phyloP scores from a whole-genome alignment of 1,284 basidiomycete genomes.

The Boletus smithii region DNA sequence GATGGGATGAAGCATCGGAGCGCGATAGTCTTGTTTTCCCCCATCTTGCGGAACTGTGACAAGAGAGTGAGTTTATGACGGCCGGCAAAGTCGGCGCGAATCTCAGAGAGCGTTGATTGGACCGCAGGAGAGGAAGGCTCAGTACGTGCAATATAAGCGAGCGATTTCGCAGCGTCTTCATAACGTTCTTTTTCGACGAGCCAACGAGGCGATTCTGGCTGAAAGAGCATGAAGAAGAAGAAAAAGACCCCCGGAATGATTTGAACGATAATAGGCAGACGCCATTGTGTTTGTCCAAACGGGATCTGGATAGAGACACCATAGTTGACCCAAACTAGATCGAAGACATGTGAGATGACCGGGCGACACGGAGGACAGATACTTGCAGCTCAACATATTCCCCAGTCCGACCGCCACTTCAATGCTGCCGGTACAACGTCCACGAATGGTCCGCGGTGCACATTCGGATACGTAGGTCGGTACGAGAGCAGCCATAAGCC shows the following conservation, averaged over 20 bases:
- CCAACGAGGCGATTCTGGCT: slow-evolving; percentile 62
- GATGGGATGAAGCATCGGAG: slow-evolving; percentile 51
- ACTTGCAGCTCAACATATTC: slow-evolving; percentile 49
- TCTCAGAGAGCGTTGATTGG: slow-evolving; percentile 48
- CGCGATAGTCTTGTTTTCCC: slow-evolving; percentile 41
- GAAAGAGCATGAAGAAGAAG: slow-evolving; percentile 45
- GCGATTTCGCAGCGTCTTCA: slow-evolving; percentile 48
- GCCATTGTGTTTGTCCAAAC: slow-evolving; percentile 46
- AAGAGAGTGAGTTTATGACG: slow-evolving; percentile 37
- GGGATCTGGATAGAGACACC: slow-evolving; percentile 37
- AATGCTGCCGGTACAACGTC: slow-evolving; percentile 54
- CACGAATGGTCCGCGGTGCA: slow-evolving; percentile 53
- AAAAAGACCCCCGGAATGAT: slow-evolving; percentile 51
- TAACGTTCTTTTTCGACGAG: slow-evolving; percentile 52
- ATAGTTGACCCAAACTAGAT: slow-evolving; percentile 50
- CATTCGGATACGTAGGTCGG: slow-evolving; percentile 60
- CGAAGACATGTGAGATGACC: slow-evolving; percentile 7
- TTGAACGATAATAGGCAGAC: slow-evolving; percentile 53
- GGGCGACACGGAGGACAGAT: neutral
- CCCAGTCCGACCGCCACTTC: slow-evolving; percentile 53
- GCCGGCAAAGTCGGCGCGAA: slow-evolving; percentile 48
- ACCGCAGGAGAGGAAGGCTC: slow-evolving; percentile 41
- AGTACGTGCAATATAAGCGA: slow-evolving; percentile 47
- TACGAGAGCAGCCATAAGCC: slow-evolving; percentile 51
- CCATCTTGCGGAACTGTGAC: slow-evolving; percentile 44